Base-by-base conservation (phyloP, 441 rosid species). In the Gossypium schwendimanii region DNA sequence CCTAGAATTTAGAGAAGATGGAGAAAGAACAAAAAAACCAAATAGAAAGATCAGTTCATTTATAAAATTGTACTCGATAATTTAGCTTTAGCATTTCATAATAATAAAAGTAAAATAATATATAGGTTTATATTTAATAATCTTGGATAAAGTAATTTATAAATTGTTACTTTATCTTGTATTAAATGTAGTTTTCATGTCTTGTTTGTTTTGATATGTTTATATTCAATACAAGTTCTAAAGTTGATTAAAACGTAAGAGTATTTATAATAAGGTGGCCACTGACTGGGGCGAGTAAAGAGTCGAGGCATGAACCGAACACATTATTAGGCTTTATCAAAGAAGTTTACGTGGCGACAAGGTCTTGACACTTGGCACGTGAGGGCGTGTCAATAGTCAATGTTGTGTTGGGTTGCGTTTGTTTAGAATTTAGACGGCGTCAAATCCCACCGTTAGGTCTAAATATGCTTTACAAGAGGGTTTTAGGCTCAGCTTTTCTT, bases 291-390 rank as follows among this genome's bases (percentile, higher is more conserved):
- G 58, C 73, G 62, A 59, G 63, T 80, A 41, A 66, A 75, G 80
- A 77, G 80, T 78, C 77, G 31, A 73, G 45, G 70, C 41, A 66
- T 49, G 75, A 39, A 74, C 33, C 10, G 60, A 23, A 74, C 85
- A 81, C 80, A 81, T 79, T 80, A 83, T 69, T 76, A 21, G 75
- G 72, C 77, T 10, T 54, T 1, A 23, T 26, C 15, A 41, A 54
- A 17, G 20, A 1, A 52, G 58, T 65, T n/a, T 73, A 66, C 73
- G 77, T 77, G 80, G 81, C 78, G 53, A 6, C 15, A 0, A 10
- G 17, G 41, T 20, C 55, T 24, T 28, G 78, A 80, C 81, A 79
- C 44, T 62, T 78, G 79, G 78, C 83, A 76, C 75, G 75, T 74
- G 76, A 68, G 76, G 59, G 28, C 36, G 41, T 61, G 78, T 69